Base-by-base conservation (phyloP, 768 basidiomycete species). In the Mycena metata region DNA sequence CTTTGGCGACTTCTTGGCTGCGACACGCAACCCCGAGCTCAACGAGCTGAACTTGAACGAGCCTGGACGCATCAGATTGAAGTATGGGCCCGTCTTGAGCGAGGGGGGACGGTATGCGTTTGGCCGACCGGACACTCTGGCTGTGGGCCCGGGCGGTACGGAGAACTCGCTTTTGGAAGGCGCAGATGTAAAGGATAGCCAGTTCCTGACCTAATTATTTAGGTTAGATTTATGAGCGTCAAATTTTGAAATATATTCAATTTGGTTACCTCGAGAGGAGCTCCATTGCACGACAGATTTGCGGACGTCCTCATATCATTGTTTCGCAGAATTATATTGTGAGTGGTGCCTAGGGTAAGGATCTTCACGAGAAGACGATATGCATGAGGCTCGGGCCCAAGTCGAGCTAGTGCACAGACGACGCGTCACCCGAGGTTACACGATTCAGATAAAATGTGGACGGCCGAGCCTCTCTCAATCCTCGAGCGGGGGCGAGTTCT, bases 51-150 rank as follows among this genome's bases (percentile, higher is more conserved):
- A 60, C 50, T 47, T 47, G 60, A 50, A 49, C 41, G 60, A 47
- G 21, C 30, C 30, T 30, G 30, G 30, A 30, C 30, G 30, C 30
- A 30, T 30, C 30, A 30, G 30, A 30, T 30, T 30, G 30, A 30
- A 30, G 30, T 30, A 30, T 30, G 30, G 30, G 30, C 60, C 50
- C 16, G 13, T 62, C 15, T 10, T 12, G 35, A 60, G 59, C 41
- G 59, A 49, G 45, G 46, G 59, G 26, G 59, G 60, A 16, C 60
- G 60, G 50, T 51, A 62, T 36, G 35, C 60, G 49, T 62, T 62
- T 62, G 60, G 60, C 39, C n/a, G 57, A 46, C 51, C 26, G 33
- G 51, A 54, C 51, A 13, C 26, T 26, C 30, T 30, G 30, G 6
- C 30, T 30, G 30, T 30, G 30, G 30, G 30, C 30, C 30, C 30